Percentiles rank a stretch among this genome's conserved stretches.
Evolutionary conservation across 176 grass and related monocot genomes (phyloP).

Genomic region (Avena sativa): DNA sequence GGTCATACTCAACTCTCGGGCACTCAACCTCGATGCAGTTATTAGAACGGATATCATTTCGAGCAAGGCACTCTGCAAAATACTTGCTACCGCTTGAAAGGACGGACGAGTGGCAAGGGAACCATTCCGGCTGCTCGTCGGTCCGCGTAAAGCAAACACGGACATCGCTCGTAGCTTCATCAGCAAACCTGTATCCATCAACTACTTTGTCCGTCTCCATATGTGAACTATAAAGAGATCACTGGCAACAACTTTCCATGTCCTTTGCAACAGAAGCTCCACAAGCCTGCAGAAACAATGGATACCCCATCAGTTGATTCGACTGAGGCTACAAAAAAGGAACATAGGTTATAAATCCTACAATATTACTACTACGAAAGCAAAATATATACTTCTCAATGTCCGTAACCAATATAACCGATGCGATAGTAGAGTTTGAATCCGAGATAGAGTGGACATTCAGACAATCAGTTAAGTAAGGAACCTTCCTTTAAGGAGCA

Average conservation of each 20-base stretch:
- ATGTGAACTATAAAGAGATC: conserved; percentile 18
- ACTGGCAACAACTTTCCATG: neutral
- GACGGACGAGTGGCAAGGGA: conserved; percentile 77
- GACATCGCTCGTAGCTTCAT: conserved; percentile 70
- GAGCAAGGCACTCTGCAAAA: conserved; percentile 58
- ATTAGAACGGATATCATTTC: conserved; percentile 39
- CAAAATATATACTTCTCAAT: neutral
- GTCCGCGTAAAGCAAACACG: conserved; percentile 58
- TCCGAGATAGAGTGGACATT: neutral
- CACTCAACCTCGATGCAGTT: conserved; percentile 74
- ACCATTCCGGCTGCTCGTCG: conserved; percentile 56
- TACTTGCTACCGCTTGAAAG: conserved; percentile 65
- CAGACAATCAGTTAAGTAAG: neutral
- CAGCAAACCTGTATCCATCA: conserved; percentile 54
- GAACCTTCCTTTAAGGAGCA: neutral
- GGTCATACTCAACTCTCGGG: conserved; percentile 55
- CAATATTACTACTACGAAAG: neutral
- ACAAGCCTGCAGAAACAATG: conserved; percentile 37
- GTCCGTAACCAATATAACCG: too few relatives aligned
- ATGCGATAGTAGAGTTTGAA: neutral
- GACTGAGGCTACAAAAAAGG: neutral
- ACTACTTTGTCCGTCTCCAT: conserved; percentile 57
- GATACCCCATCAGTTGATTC: conserved; percentile 3
- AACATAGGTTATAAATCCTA: neutral
- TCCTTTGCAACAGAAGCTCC: conserved; percentile 28